Evolutionary conservation across 345 rosid genomes (phyloP).

Genomic region (Moricandia arvensis): DNA sequence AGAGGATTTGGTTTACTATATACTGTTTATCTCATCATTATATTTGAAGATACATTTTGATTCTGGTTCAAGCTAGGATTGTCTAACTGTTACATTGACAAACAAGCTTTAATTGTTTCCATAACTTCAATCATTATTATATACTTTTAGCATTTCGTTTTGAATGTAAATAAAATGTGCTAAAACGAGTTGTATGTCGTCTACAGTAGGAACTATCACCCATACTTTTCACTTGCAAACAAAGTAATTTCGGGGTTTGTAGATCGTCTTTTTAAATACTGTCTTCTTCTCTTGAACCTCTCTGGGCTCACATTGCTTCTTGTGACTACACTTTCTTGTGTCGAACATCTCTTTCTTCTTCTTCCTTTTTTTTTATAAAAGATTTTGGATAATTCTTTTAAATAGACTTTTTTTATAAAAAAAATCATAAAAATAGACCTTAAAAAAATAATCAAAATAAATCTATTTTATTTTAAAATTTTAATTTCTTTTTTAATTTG

Average conservation of each 20-base stretch:
- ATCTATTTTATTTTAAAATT: too few species aligned
- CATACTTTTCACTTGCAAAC: background rate
- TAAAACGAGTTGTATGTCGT: background rate
- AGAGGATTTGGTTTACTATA: slow-evolving; percentile 27
- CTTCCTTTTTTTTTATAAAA: background rate
- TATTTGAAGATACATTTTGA: slow-evolving; percentile 27
- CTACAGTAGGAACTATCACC: background rate
- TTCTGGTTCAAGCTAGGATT: slow-evolving; percentile 11
- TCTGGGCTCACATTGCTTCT: background rate
- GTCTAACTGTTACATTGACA: slow-evolving; percentile 6
- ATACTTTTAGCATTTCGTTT: background rate
- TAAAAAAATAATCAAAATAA: too few species aligned
- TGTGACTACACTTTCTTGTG: background rate
- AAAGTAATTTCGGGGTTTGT: background rate
- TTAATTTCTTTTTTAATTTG: too few species aligned
- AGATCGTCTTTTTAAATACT: background rate
- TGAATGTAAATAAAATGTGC: background rate
- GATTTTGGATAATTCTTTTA: too few species aligned
- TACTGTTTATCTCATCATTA: slow-evolving; percentile 12
- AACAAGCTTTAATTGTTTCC: slow-evolving; percentile 11
- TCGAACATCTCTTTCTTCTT: background rate
- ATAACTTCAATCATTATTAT: background rate
- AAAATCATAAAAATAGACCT: too few species aligned
- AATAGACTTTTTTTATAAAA: too few species aligned
- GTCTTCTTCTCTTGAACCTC: background rate